phyloP scores from a whole-genome alignment of 306 rosid species.

The Pyrus betulifolia region DNA sequence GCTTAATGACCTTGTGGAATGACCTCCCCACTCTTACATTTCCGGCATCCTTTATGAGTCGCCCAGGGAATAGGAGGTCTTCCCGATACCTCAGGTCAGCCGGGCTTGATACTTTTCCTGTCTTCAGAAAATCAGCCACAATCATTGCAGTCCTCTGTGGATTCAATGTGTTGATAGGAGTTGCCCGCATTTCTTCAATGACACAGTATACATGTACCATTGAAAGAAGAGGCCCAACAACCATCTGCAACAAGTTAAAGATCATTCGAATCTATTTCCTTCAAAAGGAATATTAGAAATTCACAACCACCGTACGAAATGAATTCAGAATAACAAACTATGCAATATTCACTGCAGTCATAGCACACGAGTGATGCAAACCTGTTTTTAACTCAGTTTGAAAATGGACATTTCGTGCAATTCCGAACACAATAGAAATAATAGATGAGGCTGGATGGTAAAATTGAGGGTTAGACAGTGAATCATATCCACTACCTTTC shows the following conservation, averaged over 20 bases:
- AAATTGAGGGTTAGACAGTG: background rate
- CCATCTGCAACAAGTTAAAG: slow-evolving; percentile 42
- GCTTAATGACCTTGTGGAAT: slow-evolving; percentile 55
- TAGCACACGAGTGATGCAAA: background rate
- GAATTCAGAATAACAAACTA: background rate
- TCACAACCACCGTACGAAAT: background rate
- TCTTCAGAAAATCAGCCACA: slow-evolving; percentile 75
- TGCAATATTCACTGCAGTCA: background rate
- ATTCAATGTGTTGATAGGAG: slow-evolving; percentile 83
- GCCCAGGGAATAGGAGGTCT: slow-evolving; percentile 59
- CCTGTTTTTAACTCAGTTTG: background rate
- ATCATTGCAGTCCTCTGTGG: slow-evolving; percentile 88
- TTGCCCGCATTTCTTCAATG: slow-evolving; percentile 82
- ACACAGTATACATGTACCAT: slow-evolving; percentile 65
- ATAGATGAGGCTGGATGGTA: background rate
- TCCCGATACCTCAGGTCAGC: slow-evolving; percentile 84
- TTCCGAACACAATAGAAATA: background rate
- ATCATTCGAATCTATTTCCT: slow-evolving; percentile 17
- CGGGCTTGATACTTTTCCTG: slow-evolving; percentile 66
- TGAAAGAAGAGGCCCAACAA: slow-evolving; percentile 69
- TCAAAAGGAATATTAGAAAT: background rate
- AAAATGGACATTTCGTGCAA: background rate
- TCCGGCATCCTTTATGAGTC: slow-evolving; percentile 70
- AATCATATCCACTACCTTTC: slow-evolving; percentile 53
- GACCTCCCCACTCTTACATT: slow-evolving; percentile 72